These are phyloP conservation scores for Aspergillus amoenus DNA, from an alignment of 2,329 filamentous ascomycete species.

Conservation along the genomic window DNA sequence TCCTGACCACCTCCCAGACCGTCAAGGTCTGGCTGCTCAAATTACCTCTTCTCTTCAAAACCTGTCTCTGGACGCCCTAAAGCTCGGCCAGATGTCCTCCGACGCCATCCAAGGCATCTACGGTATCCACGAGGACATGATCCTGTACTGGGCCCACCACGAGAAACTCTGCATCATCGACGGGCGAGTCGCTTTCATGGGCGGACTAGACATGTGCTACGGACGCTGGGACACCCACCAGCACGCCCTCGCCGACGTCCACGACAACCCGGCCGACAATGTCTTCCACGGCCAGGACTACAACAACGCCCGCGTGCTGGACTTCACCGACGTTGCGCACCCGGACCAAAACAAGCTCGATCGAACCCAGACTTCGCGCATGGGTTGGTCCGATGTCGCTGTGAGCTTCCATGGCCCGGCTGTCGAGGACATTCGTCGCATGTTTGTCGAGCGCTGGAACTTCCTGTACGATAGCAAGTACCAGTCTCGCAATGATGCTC, in stretches of 20 bases:
- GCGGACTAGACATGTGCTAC: constrained; percentile 83
- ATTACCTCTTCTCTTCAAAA: constrained; percentile 58
- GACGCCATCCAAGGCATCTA: constrained; percentile 78
- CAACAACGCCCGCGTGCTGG: constrained; percentile 83
- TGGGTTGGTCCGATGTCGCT: constrained; percentile 90
- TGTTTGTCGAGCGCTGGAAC: constrained; percentile 89
- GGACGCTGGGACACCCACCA: constrained; percentile 86
- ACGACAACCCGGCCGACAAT: constrained; percentile 74
- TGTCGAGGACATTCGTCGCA: constrained; percentile 69
- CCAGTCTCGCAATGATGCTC: constrained; percentile 51
- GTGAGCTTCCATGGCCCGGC: constrained; percentile 74
- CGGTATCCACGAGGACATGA: constrained; percentile 75
- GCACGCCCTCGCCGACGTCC: constrained; percentile 81
- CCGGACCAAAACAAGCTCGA: constrained; percentile 88
- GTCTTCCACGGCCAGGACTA: constrained; percentile 90
- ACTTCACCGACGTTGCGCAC: constrained; percentile 73
- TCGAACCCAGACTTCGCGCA: constrained; percentile 73
- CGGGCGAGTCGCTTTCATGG: constrained; percentile 81
- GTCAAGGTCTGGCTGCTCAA: constrained; percentile 62
- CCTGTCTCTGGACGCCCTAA: constrained; percentile 55
- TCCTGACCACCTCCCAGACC: constrained; percentile 80
- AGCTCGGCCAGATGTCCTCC: constrained; percentile 63
- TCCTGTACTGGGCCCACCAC: constrained; percentile 90
- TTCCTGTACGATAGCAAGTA: constrained; percentile 88
- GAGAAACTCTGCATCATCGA: constrained; percentile 88